Evolutionary conservation across 2,329 filamentous ascomycete genomes (phyloP), one percentile per base, ranked within the genome.

Genomic region (Xylariales sp.): DNA sequence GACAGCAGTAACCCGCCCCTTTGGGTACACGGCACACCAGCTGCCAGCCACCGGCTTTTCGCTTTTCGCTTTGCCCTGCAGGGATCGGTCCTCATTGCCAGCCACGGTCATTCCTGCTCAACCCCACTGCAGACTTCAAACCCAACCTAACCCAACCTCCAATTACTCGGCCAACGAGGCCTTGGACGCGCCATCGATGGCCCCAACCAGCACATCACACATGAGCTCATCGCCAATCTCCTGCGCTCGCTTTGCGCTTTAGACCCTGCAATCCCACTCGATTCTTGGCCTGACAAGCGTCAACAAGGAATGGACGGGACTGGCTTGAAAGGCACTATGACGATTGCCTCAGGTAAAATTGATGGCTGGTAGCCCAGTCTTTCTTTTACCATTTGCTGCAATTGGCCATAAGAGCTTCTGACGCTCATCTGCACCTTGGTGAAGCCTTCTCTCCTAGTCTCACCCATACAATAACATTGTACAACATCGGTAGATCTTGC

Each of bases 301-400:
- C 32, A 34, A 34, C 32, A 34, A 34, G 29, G 29, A 8, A 9
- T 34, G 32, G n/a, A n/a, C n/a, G n/a, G n/a, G n/a, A n/a, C n/a
- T n/a, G n/a, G n/a, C n/a, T n/a, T n/a, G n/a, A n/a, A n/a, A n/a
- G n/a, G 31, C 18, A 14, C 19, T 18, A 38, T 31, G 36, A 39
- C 25, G 35, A 38, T 29, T 39, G 25, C 36, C 35, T 15, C 22
- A 14, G 25, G 10, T 14, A 11, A 29, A 18, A 39, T 4, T 12
- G 35, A 14, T 31, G 35, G 35, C n/a, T 27, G 35, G 24, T 38
- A 28, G 36, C 22, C 44, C 24, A 32, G 39, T 33, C 46, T 48
- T 31, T 46, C 40, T 44, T 35, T 29, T 49, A 21, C 44, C 40
- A 42, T 38, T 45, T 47, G 48, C 35, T 45, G 35, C 46, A 38